Evolutionary conservation across 2,329 filamentous ascomycete genomes (phyloP).

Genomic region (Zasmidium citrigriseum): DNA sequence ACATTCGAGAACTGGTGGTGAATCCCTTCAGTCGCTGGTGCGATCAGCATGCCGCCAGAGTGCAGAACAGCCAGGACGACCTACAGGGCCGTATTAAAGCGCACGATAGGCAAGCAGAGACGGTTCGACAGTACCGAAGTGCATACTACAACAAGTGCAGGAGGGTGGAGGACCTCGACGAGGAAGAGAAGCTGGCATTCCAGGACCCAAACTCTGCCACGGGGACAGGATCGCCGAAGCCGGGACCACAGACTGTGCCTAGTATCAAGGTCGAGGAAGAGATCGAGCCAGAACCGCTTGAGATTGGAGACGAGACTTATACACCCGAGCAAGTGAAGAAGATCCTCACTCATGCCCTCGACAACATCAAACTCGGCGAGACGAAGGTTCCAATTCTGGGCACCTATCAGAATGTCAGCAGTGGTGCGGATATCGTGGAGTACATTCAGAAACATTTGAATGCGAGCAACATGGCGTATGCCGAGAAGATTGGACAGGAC

Average conservation of each 20-base stretch:
- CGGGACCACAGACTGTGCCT: constrained; percentile 59
- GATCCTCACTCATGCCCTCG: constrained; percentile 81
- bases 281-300: constrained; percentile 77
- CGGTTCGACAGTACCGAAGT: constrained; percentile 88
- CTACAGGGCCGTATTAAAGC: constrained; percentile 87
- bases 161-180: constrained; percentile 91
- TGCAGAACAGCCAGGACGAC: constrained; percentile 94
- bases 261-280: constrained; percentile 79
- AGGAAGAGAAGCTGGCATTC: constrained; percentile 98
- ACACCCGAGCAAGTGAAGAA: constrained; percentile 85
- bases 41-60: constrained; percentile 85
- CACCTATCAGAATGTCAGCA: constrained; percentile 89
- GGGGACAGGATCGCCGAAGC: constrained; percentile 49
- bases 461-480: constrained; percentile 81
- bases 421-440: constrained; percentile 90
- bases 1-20: constrained; percentile 93
- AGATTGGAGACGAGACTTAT: constrained; percentile 89
- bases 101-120: constrained; percentile 87
- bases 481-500: constrained; percentile 93
- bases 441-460: constrained; percentile 89
- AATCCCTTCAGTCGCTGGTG: constrained; percentile 95
- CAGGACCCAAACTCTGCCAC: constrained; percentile 69
- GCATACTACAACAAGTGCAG: constrained; percentile 99
- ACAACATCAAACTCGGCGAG: constrained; percentile 83
- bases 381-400: constrained; percentile 94